Base-by-base conservation (phyloP, 2,329 filamentous ascomycete species). In the Ascosphaera acerosa region DNA sequence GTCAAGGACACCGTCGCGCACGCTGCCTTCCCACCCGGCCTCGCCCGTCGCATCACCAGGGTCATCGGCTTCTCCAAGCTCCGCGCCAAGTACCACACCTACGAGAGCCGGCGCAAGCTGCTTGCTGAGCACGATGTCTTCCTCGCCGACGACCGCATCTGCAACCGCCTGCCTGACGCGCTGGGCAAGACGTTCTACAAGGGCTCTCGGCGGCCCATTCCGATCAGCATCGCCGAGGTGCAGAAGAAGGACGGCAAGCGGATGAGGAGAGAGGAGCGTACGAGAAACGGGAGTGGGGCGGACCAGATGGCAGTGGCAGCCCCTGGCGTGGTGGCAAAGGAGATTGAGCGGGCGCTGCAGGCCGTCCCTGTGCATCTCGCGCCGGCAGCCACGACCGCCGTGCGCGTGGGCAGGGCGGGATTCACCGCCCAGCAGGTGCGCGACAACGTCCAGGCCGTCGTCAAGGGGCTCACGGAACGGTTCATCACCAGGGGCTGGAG, bases 141-240 rank as follows among this genome's bases (percentile, higher is more conserved):
- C 58, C 63, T 97, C 34, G 84, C 76, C 32, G 87, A 97, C 50
- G 77, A 91, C 46, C 65, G 87, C 30, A 76, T 97, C 33, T 57
- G 70, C 37, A 66, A 64, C 35, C 59, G 64, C 36, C 62, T 94
- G 36, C 78, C 82, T 34, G 65, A 67, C 39, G 59, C 71, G 2
- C 68, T 97, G 9, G 87, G 84, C 42, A 94, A 91, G 59, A 74
- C 74, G 2, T 94, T 97, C 52, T 94, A 87, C 65, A 75, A 81
- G 58, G 77, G 73, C 10, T 55, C 57, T 38, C 94, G 94, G 63
- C 66, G 84, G 23, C 87, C 87, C 6, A 70, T 97, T 35, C 82
- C 87, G 16, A 66, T 94, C 22, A 60, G 64, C 27, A 62, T 94
- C 37, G 64, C 70, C 38, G 62, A 69, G 48, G 60, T 61, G 32